A percentile compares a stretch with the other conserved stretches of the same genome.
phyloP scores from a whole-genome alignment of 2,329 filamentous ascomycete genomes.

The Cadophora malorum region DNA sequence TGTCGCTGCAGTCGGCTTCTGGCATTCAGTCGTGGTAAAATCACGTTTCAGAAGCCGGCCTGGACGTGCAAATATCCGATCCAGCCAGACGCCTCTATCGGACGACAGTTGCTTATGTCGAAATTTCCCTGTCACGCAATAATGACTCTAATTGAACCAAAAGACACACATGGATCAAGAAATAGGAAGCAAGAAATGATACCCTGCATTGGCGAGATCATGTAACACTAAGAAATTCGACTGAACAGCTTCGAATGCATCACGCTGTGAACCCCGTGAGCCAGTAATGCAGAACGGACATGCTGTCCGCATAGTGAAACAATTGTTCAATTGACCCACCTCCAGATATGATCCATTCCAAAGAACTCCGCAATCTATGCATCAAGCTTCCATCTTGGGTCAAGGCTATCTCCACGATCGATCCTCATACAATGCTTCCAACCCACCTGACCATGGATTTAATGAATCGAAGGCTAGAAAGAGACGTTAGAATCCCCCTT shows the following conservation, averaged over 20 bases:
- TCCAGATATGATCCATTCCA: neutral
- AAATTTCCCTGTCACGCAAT: too few species aligned
- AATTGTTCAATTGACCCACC: neutral
- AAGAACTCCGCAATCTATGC: constrained; percentile 1
- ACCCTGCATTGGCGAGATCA: too few species aligned
- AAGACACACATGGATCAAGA: too few species aligned
- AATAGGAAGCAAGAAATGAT: neutral
- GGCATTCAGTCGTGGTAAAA: constrained; percentile 18
- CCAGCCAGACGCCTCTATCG: neutral
- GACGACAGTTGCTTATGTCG: constrained; percentile 5
- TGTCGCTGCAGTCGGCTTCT: constrained; percentile 12
- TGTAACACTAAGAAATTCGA: neutral
- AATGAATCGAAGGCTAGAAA: neutral
- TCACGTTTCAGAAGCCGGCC: constrained; percentile 20
- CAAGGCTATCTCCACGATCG: neutral
- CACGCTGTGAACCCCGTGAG: neutral
- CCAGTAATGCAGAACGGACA: neutral
- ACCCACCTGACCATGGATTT: neutral
- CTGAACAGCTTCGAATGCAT: neutral
- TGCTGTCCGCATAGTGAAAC: neutral
- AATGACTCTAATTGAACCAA: too few species aligned
- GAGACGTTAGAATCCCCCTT: constrained; percentile 39
- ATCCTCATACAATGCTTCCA: neutral
- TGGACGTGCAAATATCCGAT: constrained; percentile 9
- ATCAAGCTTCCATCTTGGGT: neutral